Evolutionary conservation across 2,329 filamentous ascomycete species (phyloP), one percentile per base, ranked within the genome.

Genomic region (Calonectria pseudoreteaudii): DNA sequence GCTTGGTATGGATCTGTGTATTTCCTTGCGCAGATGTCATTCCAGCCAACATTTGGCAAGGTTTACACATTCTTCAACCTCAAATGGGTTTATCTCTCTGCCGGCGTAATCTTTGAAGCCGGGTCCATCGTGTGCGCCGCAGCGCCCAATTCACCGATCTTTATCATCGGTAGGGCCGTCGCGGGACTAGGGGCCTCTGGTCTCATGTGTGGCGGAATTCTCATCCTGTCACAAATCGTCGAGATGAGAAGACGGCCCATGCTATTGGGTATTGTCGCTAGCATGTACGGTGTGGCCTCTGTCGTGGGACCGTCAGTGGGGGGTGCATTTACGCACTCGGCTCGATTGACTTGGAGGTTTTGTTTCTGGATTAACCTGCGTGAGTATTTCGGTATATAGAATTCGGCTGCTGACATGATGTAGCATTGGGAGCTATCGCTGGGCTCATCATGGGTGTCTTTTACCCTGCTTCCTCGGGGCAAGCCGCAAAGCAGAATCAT

Each of bases 91-190:
- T 84, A 80, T 44, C 62, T 83, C 7, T 49, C 65, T 0, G 74
- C 78, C 1, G 74, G 82, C 0, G 65, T 70, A 1, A 52, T 82
- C 3, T 83, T 83, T 16, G 79, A 83, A 50, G 64, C 69, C 0
- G 82, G 81, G 0, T 81, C 78, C 4, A 66, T 83, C 5, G 68
- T 84, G 1, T 83, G 80, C 0, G 81, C 80, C 0, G 76, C 75
- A 0, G 80, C 81, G 1, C 82, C 82, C 0, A 83, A 75, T n/a
- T 84, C 82, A 1, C 75, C 77, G 7, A 82, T 81, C 4, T 82
- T 87, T 3, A 86, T 87, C n/a, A 74, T 81, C 0, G 86, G 86
- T 0, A 80, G 86, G 23, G 84, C 84, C 0, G 58, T 87, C 1
- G 80, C 85, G 4, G 86, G 85, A 2, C 47, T 84, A 1, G 86